Conservation (phyloP, 2,329 filamentous ascomycete genomes). For the Colletotrichum nymphaeae region DNA sequence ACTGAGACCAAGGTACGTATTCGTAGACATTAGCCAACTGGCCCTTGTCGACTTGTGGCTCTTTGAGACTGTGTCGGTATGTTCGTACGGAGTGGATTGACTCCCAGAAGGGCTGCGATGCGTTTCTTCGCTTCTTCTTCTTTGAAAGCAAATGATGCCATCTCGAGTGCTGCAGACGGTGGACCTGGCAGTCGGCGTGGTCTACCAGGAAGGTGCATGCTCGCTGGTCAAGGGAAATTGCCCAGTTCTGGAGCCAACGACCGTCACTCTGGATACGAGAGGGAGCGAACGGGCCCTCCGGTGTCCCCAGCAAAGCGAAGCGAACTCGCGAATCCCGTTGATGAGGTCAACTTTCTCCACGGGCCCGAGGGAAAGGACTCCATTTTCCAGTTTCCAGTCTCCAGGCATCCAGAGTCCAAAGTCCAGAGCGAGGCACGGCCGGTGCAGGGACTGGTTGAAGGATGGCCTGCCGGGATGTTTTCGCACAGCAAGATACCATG, state of each 20-base stretch:
- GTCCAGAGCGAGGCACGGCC: background rate
- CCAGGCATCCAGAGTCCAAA: background rate
- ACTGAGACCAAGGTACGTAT: background rate
- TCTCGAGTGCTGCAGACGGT: background rate
- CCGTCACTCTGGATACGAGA: slow-evolving; percentile 33
- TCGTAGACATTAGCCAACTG: background rate
- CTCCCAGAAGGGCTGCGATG: background rate
- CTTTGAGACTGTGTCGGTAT: background rate
- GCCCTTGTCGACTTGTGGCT: background rate
- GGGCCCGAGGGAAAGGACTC: background rate
- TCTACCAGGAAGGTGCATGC: slow-evolving; percentile 20
- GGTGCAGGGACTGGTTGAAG: background rate
- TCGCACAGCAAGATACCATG: background rate
- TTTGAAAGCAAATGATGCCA: slow-evolving; percentile 10
- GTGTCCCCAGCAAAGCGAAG: slow-evolving; percentile 16
- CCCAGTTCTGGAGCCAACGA: slow-evolving; percentile 12
- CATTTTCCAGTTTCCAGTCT: too few relatives aligned
- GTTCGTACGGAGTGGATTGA: background rate
- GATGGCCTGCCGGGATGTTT: background rate
- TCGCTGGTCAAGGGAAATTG: slow-evolving; percentile 14
- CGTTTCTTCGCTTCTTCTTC: background rate
- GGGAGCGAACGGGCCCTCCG: slow-evolving; percentile 15
- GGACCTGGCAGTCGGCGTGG: slow-evolving; percentile 16
- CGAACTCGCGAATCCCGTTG: slow-evolving; percentile 16
- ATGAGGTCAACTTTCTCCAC: background rate